Percentiles rank a stretch among this genome's conserved stretches.
These are phyloP conservation scores for Aureobasidium sp. DNA, from an alignment of 2,329 filamentous ascomycete genomes.

Conservation along the genomic window DNA sequence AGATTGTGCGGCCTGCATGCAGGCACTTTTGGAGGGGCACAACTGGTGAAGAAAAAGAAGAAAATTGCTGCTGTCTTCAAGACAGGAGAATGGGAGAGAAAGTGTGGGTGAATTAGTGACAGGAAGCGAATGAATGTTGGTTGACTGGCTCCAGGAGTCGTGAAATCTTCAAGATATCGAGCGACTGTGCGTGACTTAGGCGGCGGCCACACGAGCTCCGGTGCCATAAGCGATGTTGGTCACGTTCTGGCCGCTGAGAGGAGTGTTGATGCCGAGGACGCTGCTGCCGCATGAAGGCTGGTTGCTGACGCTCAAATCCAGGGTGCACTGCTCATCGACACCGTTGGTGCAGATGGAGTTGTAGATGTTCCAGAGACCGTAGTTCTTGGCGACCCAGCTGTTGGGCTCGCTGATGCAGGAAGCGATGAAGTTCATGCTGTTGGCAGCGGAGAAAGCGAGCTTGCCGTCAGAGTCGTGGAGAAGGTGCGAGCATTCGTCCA, in stretches of 20 bases:
- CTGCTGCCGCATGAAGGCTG: constrained; percentile 21
- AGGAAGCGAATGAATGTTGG: neutral
- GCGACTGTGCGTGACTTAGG: neutral
- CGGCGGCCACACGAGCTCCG: constrained; percentile 14
- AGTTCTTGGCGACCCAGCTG: constrained; percentile 46
- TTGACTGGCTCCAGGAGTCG: neutral
- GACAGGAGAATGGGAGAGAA: neutral
- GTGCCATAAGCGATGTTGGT: constrained; percentile 23
- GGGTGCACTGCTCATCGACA: constrained; percentile 22
- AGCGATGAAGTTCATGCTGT: constrained; percentile 50
- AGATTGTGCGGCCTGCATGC: constrained; percentile 2
- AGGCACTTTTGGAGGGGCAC: neutral
- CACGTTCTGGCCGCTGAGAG: constrained; percentile 17
- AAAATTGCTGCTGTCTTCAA: constrained; percentile 1
- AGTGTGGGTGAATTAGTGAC: neutral
- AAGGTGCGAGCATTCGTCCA: constrained; percentile 42
- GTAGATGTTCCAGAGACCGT: constrained; percentile 41
- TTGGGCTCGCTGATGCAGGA: constrained; percentile 23
- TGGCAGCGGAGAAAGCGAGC: constrained; percentile 47
- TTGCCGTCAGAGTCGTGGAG: constrained; percentile 33
- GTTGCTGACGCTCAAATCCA: constrained; percentile 23
- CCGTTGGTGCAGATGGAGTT: constrained; percentile 33
- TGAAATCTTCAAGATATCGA: neutral
- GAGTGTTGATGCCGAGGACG: constrained; percentile 19
- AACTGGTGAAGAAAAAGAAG: neutral